Evolutionary conservation across 176 grass and related monocot genomes (phyloP).

Genomic region (Musa acuminata): DNA sequence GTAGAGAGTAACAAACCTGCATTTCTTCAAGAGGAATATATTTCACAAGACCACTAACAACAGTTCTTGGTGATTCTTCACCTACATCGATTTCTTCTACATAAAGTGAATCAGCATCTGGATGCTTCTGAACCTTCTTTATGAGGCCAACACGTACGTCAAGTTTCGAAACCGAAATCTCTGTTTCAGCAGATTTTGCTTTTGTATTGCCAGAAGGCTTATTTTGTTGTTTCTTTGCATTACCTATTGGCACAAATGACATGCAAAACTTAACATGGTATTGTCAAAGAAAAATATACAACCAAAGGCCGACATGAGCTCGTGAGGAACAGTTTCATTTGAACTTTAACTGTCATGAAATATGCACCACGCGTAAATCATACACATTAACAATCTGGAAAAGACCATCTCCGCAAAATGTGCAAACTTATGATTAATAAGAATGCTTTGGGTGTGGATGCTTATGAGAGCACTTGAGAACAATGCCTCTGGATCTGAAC

Average conservation of each 20-base stretch:
- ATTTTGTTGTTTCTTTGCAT: conserved; percentile 47
- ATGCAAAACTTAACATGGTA: background rate
- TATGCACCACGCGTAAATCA: too few species aligned
- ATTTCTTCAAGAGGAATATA: conserved; percentile 87
- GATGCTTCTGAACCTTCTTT: conserved; percentile 80
- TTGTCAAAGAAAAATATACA: too few species aligned
- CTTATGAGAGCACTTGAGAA: too few species aligned
- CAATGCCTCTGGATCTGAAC: too few species aligned
- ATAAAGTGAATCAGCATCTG: conserved; percentile 91
- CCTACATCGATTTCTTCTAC: conserved; percentile 95
- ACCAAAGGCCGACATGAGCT: too few species aligned
- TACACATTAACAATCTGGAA: too few species aligned
- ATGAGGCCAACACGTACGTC: conserved; percentile 86
- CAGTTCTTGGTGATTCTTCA: conserved; percentile 72
- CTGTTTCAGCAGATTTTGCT: conserved; percentile 53
- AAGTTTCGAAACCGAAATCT: conserved; percentile 54
- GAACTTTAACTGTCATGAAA: too few species aligned
- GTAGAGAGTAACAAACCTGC: conserved; percentile 33
- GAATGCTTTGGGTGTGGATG: too few species aligned
- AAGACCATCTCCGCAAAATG: too few species aligned
- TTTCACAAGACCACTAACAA: conserved; percentile 92
- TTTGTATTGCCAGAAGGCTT: conserved; percentile 41
- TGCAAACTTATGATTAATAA: too few species aligned
- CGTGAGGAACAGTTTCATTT: too few species aligned
- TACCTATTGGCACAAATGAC: conserved; percentile 35